Base-by-base conservation (phyloP, 2,329 filamentous ascomycete genomes). In the Helicocarpus griseus region DNA sequence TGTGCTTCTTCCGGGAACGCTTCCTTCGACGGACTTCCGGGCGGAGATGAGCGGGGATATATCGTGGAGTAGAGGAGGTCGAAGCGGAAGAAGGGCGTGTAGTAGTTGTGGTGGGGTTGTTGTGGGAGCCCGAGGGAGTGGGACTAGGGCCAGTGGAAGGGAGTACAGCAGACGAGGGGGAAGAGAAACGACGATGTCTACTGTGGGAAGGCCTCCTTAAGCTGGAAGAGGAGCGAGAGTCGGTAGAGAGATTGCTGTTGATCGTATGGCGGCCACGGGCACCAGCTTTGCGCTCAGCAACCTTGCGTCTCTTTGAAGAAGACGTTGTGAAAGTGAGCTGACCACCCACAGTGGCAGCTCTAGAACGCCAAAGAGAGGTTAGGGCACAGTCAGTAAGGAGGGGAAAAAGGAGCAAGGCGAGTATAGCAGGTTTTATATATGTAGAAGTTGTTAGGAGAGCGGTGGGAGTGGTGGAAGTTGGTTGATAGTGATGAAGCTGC, bases 1-100 rank as follows among this genome's bases (percentile, higher is more conserved):
- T 58, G 40, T 64, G 56, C 60, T 61, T 70, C 38, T 58, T 60
- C 55, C 56, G 56, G 43, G 61, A 67, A 35, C 40, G 43, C 44
- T 48, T 28, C 22, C 28, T 56, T 52, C 62, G 65, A 35, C 67
- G 62, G 50, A 77, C 70, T 63, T 78, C 76, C 64, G 74, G 71
- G 62, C 78, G 76, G 52, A 81, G 67, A 64, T 80, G 78, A 50
- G 77, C 73, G 54, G 78, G 78, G 51, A 81, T 70, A 63, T 75
- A 78, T 53, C 75, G 71, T 40, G 72, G 69, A 29, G 14, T n/a
- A 29, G 24, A 29, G 6, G 22, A 44, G 13, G 44, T 19, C 13
- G 36, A n/a, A 8, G 36, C 17, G 29, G 2, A 2, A 13, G 29
- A 31, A 31, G 29, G 29, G 29, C 7, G 29, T 13, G 29, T 31